phyloP scores from a whole-genome alignment of 2,329 filamentous ascomycete species.

The Pseudogymnoascus sp. region DNA sequence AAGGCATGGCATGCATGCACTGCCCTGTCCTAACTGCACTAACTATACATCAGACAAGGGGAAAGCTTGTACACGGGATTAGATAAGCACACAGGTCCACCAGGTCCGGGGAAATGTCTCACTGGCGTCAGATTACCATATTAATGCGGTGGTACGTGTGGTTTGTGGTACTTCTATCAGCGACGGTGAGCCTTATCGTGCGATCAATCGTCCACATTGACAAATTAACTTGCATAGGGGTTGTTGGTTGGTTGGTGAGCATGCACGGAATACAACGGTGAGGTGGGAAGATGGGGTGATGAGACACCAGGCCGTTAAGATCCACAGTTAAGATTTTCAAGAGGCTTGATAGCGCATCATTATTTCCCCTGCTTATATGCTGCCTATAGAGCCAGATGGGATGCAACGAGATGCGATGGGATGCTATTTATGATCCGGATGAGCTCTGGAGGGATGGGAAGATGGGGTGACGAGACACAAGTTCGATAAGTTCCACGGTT shows the following conservation, averaged over 20 bases:
- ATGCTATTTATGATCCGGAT: background rate
- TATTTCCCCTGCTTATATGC: background rate
- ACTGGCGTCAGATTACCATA: background rate
- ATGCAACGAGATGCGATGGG: background rate
- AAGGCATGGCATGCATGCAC: background rate
- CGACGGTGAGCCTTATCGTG: background rate
- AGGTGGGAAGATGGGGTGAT: background rate
- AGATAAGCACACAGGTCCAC: background rate
- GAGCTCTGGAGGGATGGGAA: background rate
- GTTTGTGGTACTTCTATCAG: background rate
- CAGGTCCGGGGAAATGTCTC: constrained; percentile 2
- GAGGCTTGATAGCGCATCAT: background rate
- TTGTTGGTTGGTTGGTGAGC: background rate
- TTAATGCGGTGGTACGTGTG: background rate
- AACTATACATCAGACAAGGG: constrained; percentile 1
- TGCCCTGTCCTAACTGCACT: background rate
- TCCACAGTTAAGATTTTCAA: background rate
- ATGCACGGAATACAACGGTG: background rate
- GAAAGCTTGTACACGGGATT: constrained; percentile 1
- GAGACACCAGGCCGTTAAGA: background rate
- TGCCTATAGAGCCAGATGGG: background rate
- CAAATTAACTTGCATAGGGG: background rate
- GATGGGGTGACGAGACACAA: background rate
- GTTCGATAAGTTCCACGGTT: background rate
- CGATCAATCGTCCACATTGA: background rate